Conservation (phyloP, 306 rosid genomes). For the Prinsepia uniflora region DNA sequence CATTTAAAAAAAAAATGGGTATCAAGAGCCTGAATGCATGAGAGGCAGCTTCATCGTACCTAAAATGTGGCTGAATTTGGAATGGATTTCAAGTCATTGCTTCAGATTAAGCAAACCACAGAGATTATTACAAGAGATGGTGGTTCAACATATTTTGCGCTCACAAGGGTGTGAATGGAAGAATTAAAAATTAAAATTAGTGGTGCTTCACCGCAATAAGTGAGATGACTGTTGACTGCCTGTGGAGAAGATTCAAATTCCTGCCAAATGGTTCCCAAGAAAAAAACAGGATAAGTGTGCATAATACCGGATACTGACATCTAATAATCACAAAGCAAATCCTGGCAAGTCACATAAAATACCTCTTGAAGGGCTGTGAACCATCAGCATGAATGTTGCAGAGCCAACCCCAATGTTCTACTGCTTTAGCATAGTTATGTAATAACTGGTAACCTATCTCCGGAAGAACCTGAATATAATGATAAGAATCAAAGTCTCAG, state of each 20-base stretch:
- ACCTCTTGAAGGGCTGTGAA: constrained; percentile 73
- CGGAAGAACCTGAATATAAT: constrained; percentile 56
- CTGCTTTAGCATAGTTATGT: constrained; percentile 56
- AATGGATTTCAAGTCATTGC: constrained; percentile 11
- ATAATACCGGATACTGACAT: background rate
- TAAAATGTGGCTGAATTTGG: background rate
- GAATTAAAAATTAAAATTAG: constrained; percentile 8
- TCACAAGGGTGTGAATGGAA: constrained; percentile 4
- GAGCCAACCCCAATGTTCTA: constrained; percentile 92
- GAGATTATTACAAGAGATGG: background rate
- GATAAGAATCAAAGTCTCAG: constrained; percentile 26
- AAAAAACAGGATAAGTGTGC: background rate
- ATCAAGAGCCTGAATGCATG: constrained; percentile 15
- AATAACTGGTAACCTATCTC: constrained; percentile 82
- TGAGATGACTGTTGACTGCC: constrained; percentile 43
- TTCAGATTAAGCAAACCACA: background rate
- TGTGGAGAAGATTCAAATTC: constrained; percentile 72
- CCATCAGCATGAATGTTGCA: constrained; percentile 64
- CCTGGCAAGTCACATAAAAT: constrained; percentile 3
- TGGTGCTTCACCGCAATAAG: constrained; percentile 62
- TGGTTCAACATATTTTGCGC: background rate
- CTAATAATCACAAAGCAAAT: background rate
- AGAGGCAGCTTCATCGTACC: constrained; percentile 1
- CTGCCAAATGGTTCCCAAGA: constrained; percentile 38
- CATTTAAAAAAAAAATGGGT: constrained; percentile 10